Percentiles rank a stretch among this genome's conserved stretches.
Conservation (phyloP, 2,329 filamentous ascomycete genomes). For the Penicillium nordicum region DNA sequence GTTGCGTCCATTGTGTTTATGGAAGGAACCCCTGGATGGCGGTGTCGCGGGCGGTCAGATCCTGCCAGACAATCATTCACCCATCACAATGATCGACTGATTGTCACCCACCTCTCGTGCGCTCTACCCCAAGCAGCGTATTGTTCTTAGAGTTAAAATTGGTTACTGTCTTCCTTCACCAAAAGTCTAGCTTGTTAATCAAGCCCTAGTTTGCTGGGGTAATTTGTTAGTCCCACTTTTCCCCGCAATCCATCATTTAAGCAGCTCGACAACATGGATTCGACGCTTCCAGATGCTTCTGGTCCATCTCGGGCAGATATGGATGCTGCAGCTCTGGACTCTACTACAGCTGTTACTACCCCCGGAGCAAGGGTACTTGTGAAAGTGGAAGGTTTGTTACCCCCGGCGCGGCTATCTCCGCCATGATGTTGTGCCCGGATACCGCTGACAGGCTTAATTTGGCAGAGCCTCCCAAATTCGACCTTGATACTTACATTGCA, state of each 20-base stretch:
- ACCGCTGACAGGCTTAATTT: neutral
- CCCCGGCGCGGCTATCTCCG: conserved; percentile 1
- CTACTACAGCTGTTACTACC: neutral
- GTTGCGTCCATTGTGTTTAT: neutral
- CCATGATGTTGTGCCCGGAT: neutral
- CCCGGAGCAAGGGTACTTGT: conserved; percentile 12
- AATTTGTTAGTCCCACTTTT: neutral
- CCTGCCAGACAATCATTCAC: conserved; percentile 8
- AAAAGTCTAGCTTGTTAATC: neutral
- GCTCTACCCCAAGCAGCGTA: neutral
- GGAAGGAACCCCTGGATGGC: neutral
- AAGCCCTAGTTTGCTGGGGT: neutral
- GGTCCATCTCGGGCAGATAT: conserved; percentile 17
- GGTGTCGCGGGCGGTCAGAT: conserved; percentile 12
- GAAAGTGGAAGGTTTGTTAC: conserved; percentile 32
- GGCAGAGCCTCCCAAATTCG: conserved; percentile 77
- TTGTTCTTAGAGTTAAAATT: neutral
- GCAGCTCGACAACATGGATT: conserved; percentile 24
- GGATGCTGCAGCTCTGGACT: neutral
- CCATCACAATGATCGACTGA: conserved; percentile 13
- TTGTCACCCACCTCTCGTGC: neutral
- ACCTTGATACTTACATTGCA: conserved; percentile 83
- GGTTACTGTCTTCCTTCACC: neutral
- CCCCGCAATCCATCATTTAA: neutral
- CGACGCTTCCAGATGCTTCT: conserved; percentile 26